A percentile compares a stretch with the other conserved stretches of the same genome.
phyloP scores from a whole-genome alignment of 2,329 filamentous ascomycete species.

The Ceratocystis albifundus region DNA sequence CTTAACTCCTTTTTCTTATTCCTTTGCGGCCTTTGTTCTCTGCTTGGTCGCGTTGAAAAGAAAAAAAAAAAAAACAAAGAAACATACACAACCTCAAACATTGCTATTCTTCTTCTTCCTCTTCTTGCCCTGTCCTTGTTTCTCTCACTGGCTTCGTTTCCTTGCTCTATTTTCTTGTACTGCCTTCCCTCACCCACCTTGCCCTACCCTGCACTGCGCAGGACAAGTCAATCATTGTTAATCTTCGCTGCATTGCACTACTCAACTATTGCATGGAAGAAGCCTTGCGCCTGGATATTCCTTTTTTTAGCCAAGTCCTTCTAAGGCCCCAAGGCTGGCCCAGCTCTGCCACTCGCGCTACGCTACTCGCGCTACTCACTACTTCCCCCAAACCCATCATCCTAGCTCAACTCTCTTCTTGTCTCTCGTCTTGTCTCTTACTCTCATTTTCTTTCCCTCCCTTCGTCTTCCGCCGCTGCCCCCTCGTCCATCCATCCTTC shows the following conservation, averaged over 20 bases:
- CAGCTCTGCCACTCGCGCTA: not conserved
- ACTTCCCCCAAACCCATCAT: conserved; percentile 12
- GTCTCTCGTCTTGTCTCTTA: not conserved
- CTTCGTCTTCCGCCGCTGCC: not conserved
- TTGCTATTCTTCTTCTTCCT: too few relatives aligned
- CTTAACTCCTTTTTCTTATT: conserved; percentile 7
- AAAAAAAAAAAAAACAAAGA: not conserved
- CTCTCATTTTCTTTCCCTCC: conserved; percentile 12
- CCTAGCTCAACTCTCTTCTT: not conserved
- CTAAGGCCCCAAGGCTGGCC: not conserved
- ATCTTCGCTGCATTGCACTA: conserved; percentile 16
- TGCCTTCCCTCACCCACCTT: not conserved
- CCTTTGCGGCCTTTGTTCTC: not conserved
- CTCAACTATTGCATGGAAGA: conserved; percentile 18
- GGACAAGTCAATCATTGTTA: not conserved
- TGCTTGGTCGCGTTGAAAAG: not conserved
- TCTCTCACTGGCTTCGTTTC: not conserved
- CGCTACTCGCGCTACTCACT: not conserved
- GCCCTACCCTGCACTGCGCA: not conserved
- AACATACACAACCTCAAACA: not conserved
- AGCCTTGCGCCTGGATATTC: conserved; percentile 16
- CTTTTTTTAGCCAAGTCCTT: conserved; percentile 8
- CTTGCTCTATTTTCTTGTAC: conserved; percentile 11
- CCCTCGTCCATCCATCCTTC: not conserved
- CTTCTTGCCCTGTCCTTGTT: not conserved